Evolutionary conservation across 2,329 filamentous ascomycete species (phyloP).

Genomic region (Aspergillus ruber): DNA sequence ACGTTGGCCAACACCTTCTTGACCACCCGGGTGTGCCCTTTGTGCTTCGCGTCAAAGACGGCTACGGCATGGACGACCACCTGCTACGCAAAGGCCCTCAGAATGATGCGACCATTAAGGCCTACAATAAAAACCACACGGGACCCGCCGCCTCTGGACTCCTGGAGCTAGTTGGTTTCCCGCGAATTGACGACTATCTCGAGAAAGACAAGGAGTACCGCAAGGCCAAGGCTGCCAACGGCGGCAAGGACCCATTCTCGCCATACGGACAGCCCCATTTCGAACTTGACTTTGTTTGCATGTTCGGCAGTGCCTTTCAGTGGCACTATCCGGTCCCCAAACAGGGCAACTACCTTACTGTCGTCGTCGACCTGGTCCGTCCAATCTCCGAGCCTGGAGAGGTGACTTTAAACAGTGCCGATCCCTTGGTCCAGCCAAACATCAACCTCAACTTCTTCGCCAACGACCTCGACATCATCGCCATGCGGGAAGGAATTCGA

Average conservation of each 20-base stretch:
- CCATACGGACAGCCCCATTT: constrained; percentile 32
- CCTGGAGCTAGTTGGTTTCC: background rate
- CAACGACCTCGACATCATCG: constrained; percentile 47
- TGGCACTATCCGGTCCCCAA: constrained; percentile 37
- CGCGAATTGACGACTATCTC: background rate
- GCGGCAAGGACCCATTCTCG: background rate
- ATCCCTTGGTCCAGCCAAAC: constrained; percentile 28
- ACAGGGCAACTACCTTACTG: constrained; percentile 46
- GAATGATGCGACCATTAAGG: constrained; percentile 25
- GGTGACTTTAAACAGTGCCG: constrained; percentile 31
- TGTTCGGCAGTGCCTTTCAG: constrained; percentile 48
- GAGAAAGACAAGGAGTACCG: background rate
- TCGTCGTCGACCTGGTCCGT: constrained; percentile 45
- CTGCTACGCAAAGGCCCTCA: constrained; percentile 32
- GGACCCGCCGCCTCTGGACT: constrained; percentile 22
- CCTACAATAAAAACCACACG: constrained; percentile 35
- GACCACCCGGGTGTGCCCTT: constrained; percentile 37
- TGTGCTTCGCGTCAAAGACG: constrained; percentile 39
- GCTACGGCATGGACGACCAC: constrained; percentile 31
- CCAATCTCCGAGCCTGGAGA: constrained; percentile 40
- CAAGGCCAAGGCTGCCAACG: background rate
- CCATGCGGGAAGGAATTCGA: constrained; percentile 52
- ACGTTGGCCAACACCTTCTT: constrained; percentile 22
- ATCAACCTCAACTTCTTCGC: constrained; percentile 41
- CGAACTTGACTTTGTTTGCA: constrained; percentile 54